These are phyloP conservation scores for Colletotrichum sp. DNA, from an alignment of 2,329 filamentous ascomycete species.

Conservation along the genomic window DNA sequence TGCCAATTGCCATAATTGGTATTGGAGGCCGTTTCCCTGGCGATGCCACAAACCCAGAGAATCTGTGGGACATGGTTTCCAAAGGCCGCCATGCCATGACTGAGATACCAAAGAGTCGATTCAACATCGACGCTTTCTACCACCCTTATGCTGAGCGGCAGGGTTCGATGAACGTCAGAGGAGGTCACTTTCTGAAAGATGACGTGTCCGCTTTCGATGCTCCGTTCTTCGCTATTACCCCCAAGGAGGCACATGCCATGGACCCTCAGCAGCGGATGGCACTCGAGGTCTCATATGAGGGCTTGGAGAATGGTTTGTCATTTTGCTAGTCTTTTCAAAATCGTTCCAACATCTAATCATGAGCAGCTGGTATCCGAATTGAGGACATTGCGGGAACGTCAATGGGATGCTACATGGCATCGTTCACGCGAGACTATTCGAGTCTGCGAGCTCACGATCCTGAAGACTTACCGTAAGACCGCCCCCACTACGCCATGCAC, in stretches of 20 bases:
- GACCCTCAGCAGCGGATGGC: slow-evolving; percentile 37
- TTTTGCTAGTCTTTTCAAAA: not conserved
- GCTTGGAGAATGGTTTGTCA: slow-evolving; percentile 27
- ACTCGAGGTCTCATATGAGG: slow-evolving; percentile 38
- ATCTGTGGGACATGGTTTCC: slow-evolving; percentile 23
- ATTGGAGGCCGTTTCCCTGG: slow-evolving; percentile 26
- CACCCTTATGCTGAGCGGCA: not conserved
- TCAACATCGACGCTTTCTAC: not conserved
- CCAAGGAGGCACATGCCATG: slow-evolving; percentile 31
- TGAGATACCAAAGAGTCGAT: not conserved
- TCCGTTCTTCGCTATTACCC: slow-evolving; percentile 31
- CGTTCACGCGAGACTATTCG: slow-evolving; percentile 29
- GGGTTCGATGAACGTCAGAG: slow-evolving; percentile 25
- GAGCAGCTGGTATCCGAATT: slow-evolving; percentile 32
- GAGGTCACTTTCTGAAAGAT: slow-evolving; percentile 24
- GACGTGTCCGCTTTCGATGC: slow-evolving; percentile 26
- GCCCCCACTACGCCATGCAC: not conserved
- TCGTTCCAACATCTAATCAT: not conserved
- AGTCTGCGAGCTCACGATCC: slow-evolving; percentile 20
- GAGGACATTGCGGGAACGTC: slow-evolving; percentile 28
- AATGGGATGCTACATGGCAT: slow-evolving; percentile 32
- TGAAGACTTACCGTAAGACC: slow-evolving; percentile 1
- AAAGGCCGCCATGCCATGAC: not conserved
- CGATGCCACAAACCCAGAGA: slow-evolving; percentile 19
- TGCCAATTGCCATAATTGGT: slow-evolving; percentile 26